Percentiles rank a stretch among this genome's conserved stretches.
Evolutionary conservation across 2,329 filamentous ascomycete genomes (phyloP).

Genomic region (Paraconiothyrium sp.): DNA sequence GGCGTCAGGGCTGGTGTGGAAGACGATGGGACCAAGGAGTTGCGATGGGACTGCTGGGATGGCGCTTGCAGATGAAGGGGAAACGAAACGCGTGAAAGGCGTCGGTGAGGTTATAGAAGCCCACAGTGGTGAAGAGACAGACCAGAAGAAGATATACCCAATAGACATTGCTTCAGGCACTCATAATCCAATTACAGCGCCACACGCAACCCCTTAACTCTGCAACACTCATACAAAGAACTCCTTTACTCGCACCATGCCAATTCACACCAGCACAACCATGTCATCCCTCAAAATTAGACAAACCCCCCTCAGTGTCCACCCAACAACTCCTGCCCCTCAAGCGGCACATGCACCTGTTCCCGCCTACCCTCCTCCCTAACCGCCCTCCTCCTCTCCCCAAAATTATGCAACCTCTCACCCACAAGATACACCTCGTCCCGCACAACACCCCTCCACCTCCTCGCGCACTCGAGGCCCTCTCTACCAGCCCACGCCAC

Average conservation of each 20-base stretch:
- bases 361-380: neutral
- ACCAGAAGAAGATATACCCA: conserved; percentile 5
- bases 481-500: conserved; percentile 61
- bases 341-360: neutral
- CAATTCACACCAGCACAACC: neutral
- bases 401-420: conserved; percentile 94
- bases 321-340: neutral
- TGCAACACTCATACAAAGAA: neutral
- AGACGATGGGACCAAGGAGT: neutral
- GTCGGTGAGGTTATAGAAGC: neutral
- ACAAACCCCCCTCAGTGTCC: neutral
- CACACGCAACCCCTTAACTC: too few relatives aligned
- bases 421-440: conserved; percentile 98
- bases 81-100: too few relatives aligned
- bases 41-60: neutral
- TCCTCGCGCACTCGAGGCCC: conserved; percentile 67
- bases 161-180: neutral
- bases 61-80: too few relatives aligned
- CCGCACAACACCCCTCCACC: conserved; percentile 82
- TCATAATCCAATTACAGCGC: too few relatives aligned
- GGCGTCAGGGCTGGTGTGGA: too few relatives aligned
- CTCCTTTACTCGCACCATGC: neutral
- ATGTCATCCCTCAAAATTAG: neutral
- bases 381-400: conserved; percentile 58
- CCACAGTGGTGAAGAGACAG: neutral